Evolutionary conservation across 1,284 basidiomycete genomes (phyloP).

Genomic region (Peniophora sp.): DNA sequence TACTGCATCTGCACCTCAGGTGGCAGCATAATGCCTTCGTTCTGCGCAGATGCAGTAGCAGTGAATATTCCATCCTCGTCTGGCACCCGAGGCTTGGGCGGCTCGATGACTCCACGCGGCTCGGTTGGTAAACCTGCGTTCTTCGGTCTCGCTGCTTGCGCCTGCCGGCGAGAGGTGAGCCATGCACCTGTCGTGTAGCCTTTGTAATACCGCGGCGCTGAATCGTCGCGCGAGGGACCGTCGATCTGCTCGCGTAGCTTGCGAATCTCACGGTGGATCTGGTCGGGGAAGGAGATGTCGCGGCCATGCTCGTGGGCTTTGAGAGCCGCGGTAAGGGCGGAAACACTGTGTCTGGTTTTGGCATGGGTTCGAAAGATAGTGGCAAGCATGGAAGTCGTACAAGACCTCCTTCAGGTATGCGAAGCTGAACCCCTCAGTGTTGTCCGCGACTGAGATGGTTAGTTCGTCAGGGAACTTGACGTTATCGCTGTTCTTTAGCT

Average conservation of each 20-base stretch:
- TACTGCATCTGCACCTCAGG: too few relatives aligned
- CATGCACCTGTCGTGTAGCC: too few relatives aligned
- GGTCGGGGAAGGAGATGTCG: constrained; percentile 4
- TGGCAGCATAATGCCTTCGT: too few relatives aligned
- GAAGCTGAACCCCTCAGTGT: constrained; percentile 61
- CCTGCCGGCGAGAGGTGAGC: too few relatives aligned
- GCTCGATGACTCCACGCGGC: too few relatives aligned
- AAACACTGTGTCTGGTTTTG: constrained; percentile 7
- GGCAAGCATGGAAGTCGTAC: constrained; percentile 30
- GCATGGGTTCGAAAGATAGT: too few relatives aligned
- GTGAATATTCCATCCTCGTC: too few relatives aligned
- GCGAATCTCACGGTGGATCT: constrained; percentile 8
- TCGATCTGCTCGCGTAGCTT: constrained; percentile 21
- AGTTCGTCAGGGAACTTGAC: constrained; percentile 55
- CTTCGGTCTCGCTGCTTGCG: too few relatives aligned
- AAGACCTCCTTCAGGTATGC: constrained; percentile 77
- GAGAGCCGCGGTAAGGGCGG: constrained; percentile 6
- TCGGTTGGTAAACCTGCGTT: too few relatives aligned
- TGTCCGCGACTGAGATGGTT: constrained; percentile 43
- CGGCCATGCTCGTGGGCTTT: constrained; percentile 9
- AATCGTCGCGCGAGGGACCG: constrained; percentile 11
- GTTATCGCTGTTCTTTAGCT: constrained; percentile 46
- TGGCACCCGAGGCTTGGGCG: too few relatives aligned
- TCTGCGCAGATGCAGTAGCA: too few relatives aligned
- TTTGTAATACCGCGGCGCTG: too few relatives aligned